Evolutionary conservation across 202 grass and related monocot species (phyloP).

Genomic region (Carex sylvatica): DNA sequence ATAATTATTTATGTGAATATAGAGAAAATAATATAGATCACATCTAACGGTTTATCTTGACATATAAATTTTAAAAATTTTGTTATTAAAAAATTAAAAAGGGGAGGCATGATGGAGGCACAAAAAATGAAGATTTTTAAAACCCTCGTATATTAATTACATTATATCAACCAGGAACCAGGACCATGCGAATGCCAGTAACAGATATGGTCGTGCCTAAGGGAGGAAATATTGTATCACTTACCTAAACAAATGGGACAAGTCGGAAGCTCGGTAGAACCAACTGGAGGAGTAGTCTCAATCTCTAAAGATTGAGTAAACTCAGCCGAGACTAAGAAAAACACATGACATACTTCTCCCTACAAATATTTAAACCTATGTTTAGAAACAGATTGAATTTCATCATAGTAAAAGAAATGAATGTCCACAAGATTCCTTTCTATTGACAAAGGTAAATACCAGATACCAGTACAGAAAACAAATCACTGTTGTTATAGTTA

Average conservation of each 20-base stretch:
- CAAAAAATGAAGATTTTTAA: no score
- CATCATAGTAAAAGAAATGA: neutral
- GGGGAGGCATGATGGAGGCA: no score
- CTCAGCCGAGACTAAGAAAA: constrained; percentile 68
- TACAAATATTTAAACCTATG: constrained; percentile 11
- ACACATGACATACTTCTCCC: constrained; percentile 89
- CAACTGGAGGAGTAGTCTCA: constrained; percentile 46
- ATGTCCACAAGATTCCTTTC: neutral
- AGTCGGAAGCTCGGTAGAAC: constrained; percentile 69
- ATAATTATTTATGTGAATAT: no score
- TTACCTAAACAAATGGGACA: constrained; percentile 96
- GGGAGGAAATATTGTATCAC: constrained; percentile 19
- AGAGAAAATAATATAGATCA: no score
- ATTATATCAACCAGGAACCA: neutral
- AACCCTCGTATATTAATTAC: no score
- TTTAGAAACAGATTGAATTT: neutral
- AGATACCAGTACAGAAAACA: neutral
- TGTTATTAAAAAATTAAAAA: no score
- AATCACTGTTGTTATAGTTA: neutral
- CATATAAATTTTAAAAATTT: no score
- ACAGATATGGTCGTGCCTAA: neutral
- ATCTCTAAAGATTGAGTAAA: constrained; percentile 58
- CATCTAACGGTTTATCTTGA: no score
- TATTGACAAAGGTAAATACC: neutral
- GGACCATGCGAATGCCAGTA: neutral